Base-by-base conservation (phyloP, 2,329 filamentous ascomycete genomes). In the Myrmaecium sp. region DNA sequence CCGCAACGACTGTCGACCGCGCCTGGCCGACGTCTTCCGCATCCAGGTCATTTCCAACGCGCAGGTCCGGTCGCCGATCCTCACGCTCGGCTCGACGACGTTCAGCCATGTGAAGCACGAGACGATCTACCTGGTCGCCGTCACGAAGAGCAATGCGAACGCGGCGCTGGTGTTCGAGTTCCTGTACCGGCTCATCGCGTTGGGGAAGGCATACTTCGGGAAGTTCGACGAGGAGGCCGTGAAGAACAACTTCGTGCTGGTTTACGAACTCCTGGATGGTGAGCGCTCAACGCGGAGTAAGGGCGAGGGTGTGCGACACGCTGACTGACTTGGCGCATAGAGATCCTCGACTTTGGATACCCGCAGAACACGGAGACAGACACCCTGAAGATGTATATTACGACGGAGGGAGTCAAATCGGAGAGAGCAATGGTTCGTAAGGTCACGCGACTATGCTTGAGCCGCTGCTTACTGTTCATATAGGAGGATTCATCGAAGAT, bases 101-200 rank as follows among this genome's bases (percentile, higher is more conserved):
- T 98, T 98, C 57, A 93, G 83, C 63, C 89, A 98, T 73, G 86
- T 98, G 57, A 94, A 93, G 55, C 86, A 94, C 58, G 89, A 98
- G 52, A 98, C 98, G 53, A 94, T 98, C 49, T 98, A 95, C 55
- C 58, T 98, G 41, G 86, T 95, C 29, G 89, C 86, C 11, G 80
- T 98, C 42, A 95, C 84, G 31, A 98, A 95, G 63, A 94, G 84
- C 61, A 98, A 98, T 57, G 89, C 84, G 59, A 98, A 98, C 68
- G 84, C 84, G 8, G 91, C 91, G 21, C 69, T 98, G 30, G 82
- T 98, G 14, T 98, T 98, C 47, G 89, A 98, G 60, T 98, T 98
- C 49, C 63, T 98, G 34, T 95, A 95, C 60, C 73, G 84, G 41
- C 61, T 98, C 45, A 80, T 94, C 38, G 69, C 76, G 47, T 63